A percentile compares a stretch with the other conserved stretches of the same genome.
Evolutionary conservation across 1,284 basidiomycete genomes (phyloP).

Genomic region (Leccinum solheimii): DNA sequence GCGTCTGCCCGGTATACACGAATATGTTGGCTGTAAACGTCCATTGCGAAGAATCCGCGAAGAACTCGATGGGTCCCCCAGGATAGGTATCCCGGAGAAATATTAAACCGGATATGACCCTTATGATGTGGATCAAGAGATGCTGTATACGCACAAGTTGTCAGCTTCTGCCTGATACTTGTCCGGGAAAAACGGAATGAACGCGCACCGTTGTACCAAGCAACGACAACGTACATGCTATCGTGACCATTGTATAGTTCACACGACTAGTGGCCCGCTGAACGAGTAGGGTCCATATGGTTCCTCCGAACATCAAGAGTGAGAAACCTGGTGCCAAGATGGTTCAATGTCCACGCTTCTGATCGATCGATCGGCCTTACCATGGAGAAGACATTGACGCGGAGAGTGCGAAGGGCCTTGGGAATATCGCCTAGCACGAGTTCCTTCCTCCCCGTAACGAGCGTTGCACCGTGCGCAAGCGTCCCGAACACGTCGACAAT

Average conservation of each 20-base stretch:
- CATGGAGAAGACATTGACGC: slow-evolving; percentile 15
- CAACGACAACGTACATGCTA: slow-evolving; percentile 2
- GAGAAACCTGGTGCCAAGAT: background rate
- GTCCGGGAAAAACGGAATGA: background rate
- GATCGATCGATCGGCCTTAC: background rate
- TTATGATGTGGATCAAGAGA: background rate
- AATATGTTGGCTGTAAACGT: background rate
- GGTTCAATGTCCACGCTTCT: background rate
- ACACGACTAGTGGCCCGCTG: background rate
- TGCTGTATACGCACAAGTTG: background rate
- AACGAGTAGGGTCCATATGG: background rate
- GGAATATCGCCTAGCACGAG: slow-evolving; percentile 34
- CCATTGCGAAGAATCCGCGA: slow-evolving; percentile 1
- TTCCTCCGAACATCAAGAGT: slow-evolving; percentile 13
- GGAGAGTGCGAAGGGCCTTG: slow-evolving; percentile 29
- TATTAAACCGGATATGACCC: background rate
- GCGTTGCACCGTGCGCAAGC: slow-evolving; percentile 29
- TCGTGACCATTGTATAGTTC: slow-evolving; percentile 2
- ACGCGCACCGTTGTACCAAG: slow-evolving; percentile 8
- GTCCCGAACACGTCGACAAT: slow-evolving; percentile 31
- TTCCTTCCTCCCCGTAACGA: slow-evolving; percentile 34
- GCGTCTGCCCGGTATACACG: background rate
- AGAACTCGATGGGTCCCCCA: background rate
- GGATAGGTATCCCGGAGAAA: background rate
- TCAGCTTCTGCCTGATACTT: background rate